Percentiles rank a stretch among this genome's conserved stretches.
Conservation (phyloP, 2,329 filamentous ascomycete species). For the Calonectria fujianensis region DNA sequence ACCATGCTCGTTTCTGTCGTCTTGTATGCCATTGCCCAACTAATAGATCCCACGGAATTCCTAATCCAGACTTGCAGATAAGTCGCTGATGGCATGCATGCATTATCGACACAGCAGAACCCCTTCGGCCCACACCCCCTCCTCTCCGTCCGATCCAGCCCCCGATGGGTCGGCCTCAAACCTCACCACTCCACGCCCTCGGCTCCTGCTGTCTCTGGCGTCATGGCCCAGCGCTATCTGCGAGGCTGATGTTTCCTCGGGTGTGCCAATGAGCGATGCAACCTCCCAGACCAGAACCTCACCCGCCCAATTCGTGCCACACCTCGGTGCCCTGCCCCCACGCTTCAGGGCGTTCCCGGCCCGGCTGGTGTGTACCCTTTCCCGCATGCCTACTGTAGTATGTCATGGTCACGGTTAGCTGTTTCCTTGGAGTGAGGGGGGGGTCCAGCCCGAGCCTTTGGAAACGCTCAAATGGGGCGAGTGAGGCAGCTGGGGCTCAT, state of each 20-base stretch:
- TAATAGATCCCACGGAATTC: conserved; percentile 27
- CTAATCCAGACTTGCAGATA: conserved; percentile 25
- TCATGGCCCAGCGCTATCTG: conserved; percentile 18
- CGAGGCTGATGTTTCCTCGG: conserved; percentile 10
- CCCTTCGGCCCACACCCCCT: conserved; percentile 13
- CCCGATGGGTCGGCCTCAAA: conserved; percentile 17
- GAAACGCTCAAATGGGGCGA: neutral
- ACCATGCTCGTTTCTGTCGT: neutral
- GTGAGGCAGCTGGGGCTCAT: conserved; percentile 4
- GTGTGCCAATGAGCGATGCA: conserved; percentile 2
- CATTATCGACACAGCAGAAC: conserved; percentile 23
- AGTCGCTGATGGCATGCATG: conserved; percentile 25
- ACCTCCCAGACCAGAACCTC: neutral
- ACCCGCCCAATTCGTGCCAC: neutral
- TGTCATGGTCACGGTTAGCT: neutral
- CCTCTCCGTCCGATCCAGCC: conserved; percentile 13
- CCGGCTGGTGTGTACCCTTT: neutral
- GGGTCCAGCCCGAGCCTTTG: conserved; percentile 5
- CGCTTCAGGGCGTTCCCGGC: conserved; percentile 22
- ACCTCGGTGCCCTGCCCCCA: conserved; percentile 6
- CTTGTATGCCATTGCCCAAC: conserved; percentile 12
- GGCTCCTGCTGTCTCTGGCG: conserved; percentile 6
- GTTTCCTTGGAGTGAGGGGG: neutral
- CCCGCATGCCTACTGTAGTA: neutral
- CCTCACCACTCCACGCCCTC: conserved; percentile 7